Percentiles rank a stretch among this genome's conserved stretches.
These are phyloP conservation scores for Panaeolus cyanescens DNA, from an alignment of 768 basidiomycete genomes.

Conservation along the genomic window DNA sequence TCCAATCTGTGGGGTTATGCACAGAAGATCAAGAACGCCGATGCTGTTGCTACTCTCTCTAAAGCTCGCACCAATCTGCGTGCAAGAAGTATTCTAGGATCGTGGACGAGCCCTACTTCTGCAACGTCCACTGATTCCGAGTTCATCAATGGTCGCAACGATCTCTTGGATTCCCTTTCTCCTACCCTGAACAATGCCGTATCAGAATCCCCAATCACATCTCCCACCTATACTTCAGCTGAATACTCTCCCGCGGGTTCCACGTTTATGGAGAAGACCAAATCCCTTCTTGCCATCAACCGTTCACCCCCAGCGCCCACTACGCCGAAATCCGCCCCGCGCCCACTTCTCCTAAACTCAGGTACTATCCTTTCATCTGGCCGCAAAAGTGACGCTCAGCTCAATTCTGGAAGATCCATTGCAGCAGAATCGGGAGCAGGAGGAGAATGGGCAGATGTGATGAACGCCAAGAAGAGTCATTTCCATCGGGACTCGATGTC, in stretches of 20 bases:
- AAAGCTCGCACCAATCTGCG: conserved; percentile 80
- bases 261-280: conserved; percentile 24
- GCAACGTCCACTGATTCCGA: conserved; percentile 2
- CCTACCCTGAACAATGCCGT: conserved; percentile 38
- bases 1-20: conserved; percentile 69
- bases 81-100: conserved; percentile 56
- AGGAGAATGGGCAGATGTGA: conserved; percentile 53
- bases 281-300: conserved; percentile 32
- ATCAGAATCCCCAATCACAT: conserved; percentile 50
- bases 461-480: conserved; percentile 37
- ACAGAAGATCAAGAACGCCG: conserved; percentile 72
- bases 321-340: conserved; percentile 55
- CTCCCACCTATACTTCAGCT: conserved; percentile 26
- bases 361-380: conserved; percentile 42
- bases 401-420: neutral
- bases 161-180: conserved; percentile 14
- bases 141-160: neutral
- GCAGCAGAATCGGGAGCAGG: conserved; percentile 8
- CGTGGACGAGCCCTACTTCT: conserved; percentile 30
- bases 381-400: conserved; percentile 13
- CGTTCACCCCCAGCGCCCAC: conserved; percentile 30
- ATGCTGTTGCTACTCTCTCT: conserved; percentile 66
- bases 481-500: conserved; percentile 60
- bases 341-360: conserved; percentile 67
- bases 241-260: conserved; percentile 15